A percentile compares a stretch with the other conserved stretches of the same genome.
phyloP scores from a whole-genome alignment of 2,329 filamentous ascomycete species.

The Ceratocystis smalleyi region DNA sequence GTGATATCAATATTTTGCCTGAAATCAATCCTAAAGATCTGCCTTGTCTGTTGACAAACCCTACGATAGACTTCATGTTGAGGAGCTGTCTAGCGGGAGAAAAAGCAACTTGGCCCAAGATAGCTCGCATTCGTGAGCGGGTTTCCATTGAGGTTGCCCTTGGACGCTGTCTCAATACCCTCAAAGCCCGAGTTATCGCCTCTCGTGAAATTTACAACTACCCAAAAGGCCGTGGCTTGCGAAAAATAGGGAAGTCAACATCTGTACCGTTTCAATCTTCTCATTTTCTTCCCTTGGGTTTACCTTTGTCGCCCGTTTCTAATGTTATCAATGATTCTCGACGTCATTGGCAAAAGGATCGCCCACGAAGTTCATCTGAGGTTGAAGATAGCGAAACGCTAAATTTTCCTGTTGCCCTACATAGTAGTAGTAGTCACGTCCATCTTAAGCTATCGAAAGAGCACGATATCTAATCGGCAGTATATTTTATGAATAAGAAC shows the following conservation, averaged over 20 bases:
- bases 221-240: background rate
- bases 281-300: background rate
- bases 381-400: background rate
- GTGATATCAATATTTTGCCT: conserved; percentile 87
- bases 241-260: background rate
- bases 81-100: conserved; percentile 64
- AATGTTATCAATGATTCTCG: background rate
- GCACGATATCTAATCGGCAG: background rate
- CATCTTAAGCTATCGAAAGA: background rate
- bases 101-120: conserved; percentile 78
- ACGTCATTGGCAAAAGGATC: background rate
- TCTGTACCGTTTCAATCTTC: background rate
- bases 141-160: conserved; percentile 79
- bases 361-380: background rate
- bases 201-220: conserved; percentile 25
- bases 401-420: background rate
- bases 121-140: conserved; percentile 71
- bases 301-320: background rate
- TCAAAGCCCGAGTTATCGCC: conserved; percentile 43
- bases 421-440: background rate
- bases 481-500: no score
- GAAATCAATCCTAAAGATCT: conserved; percentile 61
- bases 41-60: conserved; percentile 65
- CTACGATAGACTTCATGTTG: conserved; percentile 73
- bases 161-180: conserved; percentile 54